Evolutionary conservation across 352 stramenopile genomes (phyloP).

Genomic region (Globisporangium nunn): DNA sequence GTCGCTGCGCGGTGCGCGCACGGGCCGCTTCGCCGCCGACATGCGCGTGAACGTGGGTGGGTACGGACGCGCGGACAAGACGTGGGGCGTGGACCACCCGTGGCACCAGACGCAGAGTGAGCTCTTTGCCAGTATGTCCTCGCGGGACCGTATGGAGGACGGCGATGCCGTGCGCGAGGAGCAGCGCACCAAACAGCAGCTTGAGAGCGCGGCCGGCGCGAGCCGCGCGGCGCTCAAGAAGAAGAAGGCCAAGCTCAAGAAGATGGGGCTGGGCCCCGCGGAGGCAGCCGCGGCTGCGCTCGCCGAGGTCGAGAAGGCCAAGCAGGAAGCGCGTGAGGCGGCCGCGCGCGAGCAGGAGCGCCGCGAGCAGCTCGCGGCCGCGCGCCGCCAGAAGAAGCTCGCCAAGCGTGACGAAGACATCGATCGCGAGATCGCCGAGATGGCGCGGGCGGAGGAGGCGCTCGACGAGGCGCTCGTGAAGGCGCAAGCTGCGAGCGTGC

Average conservation of each 20-base stretch:
- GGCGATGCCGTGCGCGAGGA: slow-evolving; percentile 32
- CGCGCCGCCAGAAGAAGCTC: slow-evolving; percentile 19
- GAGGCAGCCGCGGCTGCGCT: slow-evolving; percentile 21
- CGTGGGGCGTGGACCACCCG: slow-evolving; percentile 70
- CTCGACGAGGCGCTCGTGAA: slow-evolving; percentile 9
- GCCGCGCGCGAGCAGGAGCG: slow-evolving; percentile 15
- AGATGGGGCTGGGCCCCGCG: slow-evolving; percentile 29
- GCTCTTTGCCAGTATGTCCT: slow-evolving; percentile 34
- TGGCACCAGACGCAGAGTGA: slow-evolving; percentile 60
- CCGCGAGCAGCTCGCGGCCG: slow-evolving; percentile 14
- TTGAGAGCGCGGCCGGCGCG: slow-evolving; percentile 21
- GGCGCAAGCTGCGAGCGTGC: slow-evolving; percentile 14
- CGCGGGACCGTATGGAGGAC: slow-evolving; percentile 65
- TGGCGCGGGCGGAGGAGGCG: slow-evolving; percentile 10
- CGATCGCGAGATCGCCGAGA: slow-evolving; percentile 14
- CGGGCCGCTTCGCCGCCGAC: slow-evolving; percentile 67
- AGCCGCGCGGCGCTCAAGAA: slow-evolving; percentile 77
- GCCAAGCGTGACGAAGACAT: slow-evolving; percentile 12
- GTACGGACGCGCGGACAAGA: slow-evolving; percentile 74
- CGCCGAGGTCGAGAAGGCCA: slow-evolving; percentile 26
- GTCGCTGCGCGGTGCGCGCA: slow-evolving; percentile 38
- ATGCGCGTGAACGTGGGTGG: slow-evolving; percentile 68
- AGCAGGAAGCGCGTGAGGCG: slow-evolving; percentile 10
- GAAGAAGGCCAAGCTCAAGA: slow-evolving; percentile 69
- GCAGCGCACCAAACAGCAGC: slow-evolving; percentile 23